Evolutionary conservation across 108 stramenopile genomes (phyloP).

Genomic region (Cyclotella kingstonii): DNA sequence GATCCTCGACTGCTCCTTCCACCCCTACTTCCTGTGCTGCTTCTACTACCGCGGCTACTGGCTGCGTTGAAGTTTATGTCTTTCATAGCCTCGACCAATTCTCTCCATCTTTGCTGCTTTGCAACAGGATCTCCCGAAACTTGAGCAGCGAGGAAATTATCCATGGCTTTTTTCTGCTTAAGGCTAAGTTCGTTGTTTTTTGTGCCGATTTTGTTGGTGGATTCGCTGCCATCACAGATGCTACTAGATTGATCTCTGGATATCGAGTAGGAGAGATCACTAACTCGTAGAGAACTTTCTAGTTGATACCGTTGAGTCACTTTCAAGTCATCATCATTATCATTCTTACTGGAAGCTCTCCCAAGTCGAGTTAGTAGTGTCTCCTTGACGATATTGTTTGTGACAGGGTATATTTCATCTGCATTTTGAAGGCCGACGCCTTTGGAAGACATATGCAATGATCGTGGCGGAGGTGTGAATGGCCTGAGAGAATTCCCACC

Average conservation of each 20-base stretch:
- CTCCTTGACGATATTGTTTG: background rate
- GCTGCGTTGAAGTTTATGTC: background rate
- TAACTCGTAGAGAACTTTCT: background rate
- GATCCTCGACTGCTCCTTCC: background rate
- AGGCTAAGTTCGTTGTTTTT: background rate
- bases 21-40: background rate
- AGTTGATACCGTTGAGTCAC: background rate
- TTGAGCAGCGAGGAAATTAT: conserved; percentile 2
- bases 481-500: no score
- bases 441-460: no score
- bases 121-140: background rate
- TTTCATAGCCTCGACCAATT: conserved; percentile 13
- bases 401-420: background rate
- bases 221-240: no score
- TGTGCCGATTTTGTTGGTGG: background rate
- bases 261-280: background rate
- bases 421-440: background rate
- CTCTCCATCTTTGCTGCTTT: conserved; percentile 13
- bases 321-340: no score
- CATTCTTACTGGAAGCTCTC: background rate
- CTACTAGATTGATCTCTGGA: background rate
- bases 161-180: conserved; percentile 14
- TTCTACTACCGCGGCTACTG: background rate
- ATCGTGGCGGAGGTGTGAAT: no score
- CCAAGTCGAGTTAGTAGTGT: conserved; percentile 7